Percentiles rank a stretch among this genome's conserved stretches.
Evolutionary conservation across 768 basidiomycete genomes (phyloP).

Genomic region (Russula griseocarnosa): DNA sequence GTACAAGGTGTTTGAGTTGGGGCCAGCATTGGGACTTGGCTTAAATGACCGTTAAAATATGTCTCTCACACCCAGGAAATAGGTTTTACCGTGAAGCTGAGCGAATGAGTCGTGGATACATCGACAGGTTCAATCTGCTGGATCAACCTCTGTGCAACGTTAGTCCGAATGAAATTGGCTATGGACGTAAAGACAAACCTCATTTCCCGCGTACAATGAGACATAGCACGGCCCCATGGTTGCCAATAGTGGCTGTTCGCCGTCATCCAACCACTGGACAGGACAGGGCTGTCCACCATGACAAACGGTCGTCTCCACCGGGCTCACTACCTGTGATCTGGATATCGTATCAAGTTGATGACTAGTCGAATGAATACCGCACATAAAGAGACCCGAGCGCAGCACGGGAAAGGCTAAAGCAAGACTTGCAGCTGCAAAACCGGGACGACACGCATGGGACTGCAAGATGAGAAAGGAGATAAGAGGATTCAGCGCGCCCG

Average conservation of each 20-base stretch:
- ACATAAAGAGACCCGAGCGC: slow-evolving; percentile 23
- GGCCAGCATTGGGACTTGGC: slow-evolving; percentile 55
- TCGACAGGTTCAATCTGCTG: slow-evolving; percentile 56
- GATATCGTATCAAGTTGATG: background rate
- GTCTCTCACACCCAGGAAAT: background rate
- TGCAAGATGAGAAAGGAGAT: background rate
- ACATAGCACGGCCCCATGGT: slow-evolving; percentile 51
- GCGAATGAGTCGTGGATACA: slow-evolving; percentile 44
- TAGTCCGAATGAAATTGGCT: slow-evolving; percentile 8
- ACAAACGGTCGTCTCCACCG: slow-evolving; percentile 35
- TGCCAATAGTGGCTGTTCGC: slow-evolving; percentile 45
- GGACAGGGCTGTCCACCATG: slow-evolving; percentile 51
- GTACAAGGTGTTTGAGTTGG: slow-evolving; percentile 56
- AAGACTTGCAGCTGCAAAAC: background rate
- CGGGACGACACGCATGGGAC: slow-evolving; percentile 11
- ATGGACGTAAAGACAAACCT: slow-evolving; percentile 27
- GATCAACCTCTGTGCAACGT: slow-evolving; percentile 44
- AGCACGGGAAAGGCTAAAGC: background rate
- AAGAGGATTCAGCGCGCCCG: background rate
- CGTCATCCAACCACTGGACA: slow-evolving; percentile 64
- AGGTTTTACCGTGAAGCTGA: slow-evolving; percentile 52
- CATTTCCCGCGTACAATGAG: slow-evolving; percentile 57
- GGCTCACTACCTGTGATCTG: slow-evolving; percentile 13
- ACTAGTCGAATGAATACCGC: background rate
- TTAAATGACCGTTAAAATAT: slow-evolving; percentile 30